Evolutionary conservation across 495 filamentous ascomycete species (phyloP).

Genomic region (Xylona heveae): DNA sequence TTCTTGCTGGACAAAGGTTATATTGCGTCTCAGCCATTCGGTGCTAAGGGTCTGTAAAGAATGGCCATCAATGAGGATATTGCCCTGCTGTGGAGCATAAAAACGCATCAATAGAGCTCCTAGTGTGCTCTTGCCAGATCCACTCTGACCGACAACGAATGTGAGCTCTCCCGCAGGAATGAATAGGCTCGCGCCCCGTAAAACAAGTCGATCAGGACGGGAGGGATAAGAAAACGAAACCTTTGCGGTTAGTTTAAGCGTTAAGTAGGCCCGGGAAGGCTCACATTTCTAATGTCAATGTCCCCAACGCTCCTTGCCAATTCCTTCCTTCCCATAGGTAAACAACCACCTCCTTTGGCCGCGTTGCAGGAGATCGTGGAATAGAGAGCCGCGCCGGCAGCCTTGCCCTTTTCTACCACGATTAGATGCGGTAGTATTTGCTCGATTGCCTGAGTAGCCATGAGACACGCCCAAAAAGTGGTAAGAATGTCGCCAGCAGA

Average conservation of each 20-base stretch:
- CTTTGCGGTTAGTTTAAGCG: too few relatives aligned
- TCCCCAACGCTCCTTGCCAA: constrained; percentile 34
- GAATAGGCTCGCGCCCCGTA: constrained; percentile 36
- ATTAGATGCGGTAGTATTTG: constrained; percentile 53
- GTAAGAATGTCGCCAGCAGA: constrained; percentile 55
- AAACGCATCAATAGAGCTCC: constrained; percentile 59
- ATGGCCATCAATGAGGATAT: constrained; percentile 46
- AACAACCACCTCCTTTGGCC: constrained; percentile 11
- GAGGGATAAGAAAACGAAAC: constrained; percentile 72
- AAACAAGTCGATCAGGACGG: constrained; percentile 35
- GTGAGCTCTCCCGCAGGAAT: constrained; percentile 55
- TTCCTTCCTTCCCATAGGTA: constrained; percentile 7
- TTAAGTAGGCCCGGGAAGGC: constrained; percentile 13
- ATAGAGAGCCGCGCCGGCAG: constrained; percentile 41
- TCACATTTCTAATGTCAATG: constrained; percentile 48
- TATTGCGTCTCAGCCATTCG: constrained; percentile 55
- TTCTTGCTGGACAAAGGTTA: constrained; percentile 69
- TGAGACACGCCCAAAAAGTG: constrained; percentile 65
- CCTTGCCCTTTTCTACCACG: constrained; percentile 56
- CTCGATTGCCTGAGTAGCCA: constrained; percentile 53
- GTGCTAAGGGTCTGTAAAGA: constrained; percentile 38
- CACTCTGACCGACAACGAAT: constrained; percentile 72
- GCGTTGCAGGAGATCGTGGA: constrained; percentile 20
- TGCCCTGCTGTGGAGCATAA: constrained; percentile 43
- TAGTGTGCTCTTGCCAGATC: constrained; percentile 85